Conservation (phyloP, 768 basidiomycete species). For the Chalciporus sphaerocephalus region DNA sequence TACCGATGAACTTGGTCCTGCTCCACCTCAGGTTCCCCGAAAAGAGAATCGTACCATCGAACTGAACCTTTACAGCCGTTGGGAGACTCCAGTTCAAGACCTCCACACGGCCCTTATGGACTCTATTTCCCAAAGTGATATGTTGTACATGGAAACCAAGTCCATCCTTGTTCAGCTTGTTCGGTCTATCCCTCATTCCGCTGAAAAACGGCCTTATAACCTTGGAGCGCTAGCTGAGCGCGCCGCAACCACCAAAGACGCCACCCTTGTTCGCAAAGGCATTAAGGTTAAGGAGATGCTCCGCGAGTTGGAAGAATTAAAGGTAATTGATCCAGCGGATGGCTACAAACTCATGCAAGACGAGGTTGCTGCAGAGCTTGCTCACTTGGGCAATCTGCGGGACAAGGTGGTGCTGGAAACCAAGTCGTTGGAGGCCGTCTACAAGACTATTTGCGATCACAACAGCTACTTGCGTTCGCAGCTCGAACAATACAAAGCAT, state of each 20-base stretch:
- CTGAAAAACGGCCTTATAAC: constrained; percentile 86
- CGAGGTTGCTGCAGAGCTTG: constrained; percentile 92
- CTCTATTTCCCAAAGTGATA: constrained; percentile 94
- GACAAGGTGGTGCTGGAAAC: constrained; percentile 95
- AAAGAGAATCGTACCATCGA: constrained; percentile 97
- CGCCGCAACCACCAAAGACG: constrained; percentile 96
- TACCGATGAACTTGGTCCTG: constrained; percentile 91
- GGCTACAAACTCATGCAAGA: constrained; percentile 96
- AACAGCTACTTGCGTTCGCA: constrained; percentile 96
- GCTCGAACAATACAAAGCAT: constrained; percentile 99
- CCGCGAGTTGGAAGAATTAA: constrained; percentile 87
- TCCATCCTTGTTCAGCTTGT: constrained; percentile 98
- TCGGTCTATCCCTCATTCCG: constrained; percentile 83
- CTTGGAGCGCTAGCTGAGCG: constrained; percentile 85
- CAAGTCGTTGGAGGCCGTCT: constrained; percentile 90
- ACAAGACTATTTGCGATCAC: constrained; percentile 99
- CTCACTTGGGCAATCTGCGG: constrained; percentile 91
- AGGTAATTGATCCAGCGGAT: constrained; percentile 77
- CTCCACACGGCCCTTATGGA: constrained; percentile 96
- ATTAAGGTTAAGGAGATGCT: constrained; percentile 99
- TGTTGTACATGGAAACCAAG: constrained; percentile 99
- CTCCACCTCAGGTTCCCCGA: constrained; percentile 92
- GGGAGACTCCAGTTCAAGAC: constrained; percentile 99
- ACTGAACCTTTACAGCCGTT: constrained; percentile 88
- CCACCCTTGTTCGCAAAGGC: constrained; percentile 89